Percentiles rank a stretch among this genome's conserved stretches.
These are phyloP conservation scores for Botrytis galanthina DNA, from an alignment of 2,329 filamentous ascomycete genomes.

Conservation along the genomic window DNA sequence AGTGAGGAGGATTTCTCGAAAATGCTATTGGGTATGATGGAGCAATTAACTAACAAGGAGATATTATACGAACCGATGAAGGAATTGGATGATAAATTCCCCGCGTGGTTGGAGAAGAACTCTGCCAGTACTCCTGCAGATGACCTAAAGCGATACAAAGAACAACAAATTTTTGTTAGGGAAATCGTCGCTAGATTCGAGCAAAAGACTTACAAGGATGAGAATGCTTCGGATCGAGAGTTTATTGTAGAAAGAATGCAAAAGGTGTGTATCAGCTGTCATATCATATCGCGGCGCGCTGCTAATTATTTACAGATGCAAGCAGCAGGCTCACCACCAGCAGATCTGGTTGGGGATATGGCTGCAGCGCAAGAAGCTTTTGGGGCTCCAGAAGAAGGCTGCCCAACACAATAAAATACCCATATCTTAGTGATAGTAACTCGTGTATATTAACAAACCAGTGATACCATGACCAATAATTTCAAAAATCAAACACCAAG, in stretches of 20 bases:
- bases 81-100: constrained; percentile 90
- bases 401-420: constrained; percentile 56
- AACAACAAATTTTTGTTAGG: constrained; percentile 73
- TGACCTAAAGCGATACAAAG: constrained; percentile 76
- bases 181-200: constrained; percentile 93
- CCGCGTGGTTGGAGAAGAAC: constrained; percentile 82
- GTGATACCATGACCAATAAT: constrained; percentile 21
- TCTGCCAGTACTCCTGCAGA: constrained; percentile 61
- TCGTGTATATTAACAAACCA: constrained; percentile 17
- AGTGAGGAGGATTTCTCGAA: constrained; percentile 87
- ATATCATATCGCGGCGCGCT: constrained; percentile 6
- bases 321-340: constrained; percentile 84
- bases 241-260: constrained; percentile 98
- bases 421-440: constrained; percentile 18
- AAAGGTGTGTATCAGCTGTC: constrained; percentile 60
- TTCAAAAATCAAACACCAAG: not conserved
- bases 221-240: constrained; percentile 76
- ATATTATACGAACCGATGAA: constrained; percentile 99
- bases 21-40: constrained; percentile 97
- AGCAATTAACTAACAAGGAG: constrained; percentile 96
- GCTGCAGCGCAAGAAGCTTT: constrained; percentile 74
- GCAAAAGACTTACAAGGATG: constrained; percentile 74
- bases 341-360: constrained; percentile 89
- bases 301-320: constrained; percentile 72
- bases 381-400: constrained; percentile 59